phyloP scores from a whole-genome alignment of 2,329 filamentous ascomycete species.

The Colletotrichum truncatum region DNA sequence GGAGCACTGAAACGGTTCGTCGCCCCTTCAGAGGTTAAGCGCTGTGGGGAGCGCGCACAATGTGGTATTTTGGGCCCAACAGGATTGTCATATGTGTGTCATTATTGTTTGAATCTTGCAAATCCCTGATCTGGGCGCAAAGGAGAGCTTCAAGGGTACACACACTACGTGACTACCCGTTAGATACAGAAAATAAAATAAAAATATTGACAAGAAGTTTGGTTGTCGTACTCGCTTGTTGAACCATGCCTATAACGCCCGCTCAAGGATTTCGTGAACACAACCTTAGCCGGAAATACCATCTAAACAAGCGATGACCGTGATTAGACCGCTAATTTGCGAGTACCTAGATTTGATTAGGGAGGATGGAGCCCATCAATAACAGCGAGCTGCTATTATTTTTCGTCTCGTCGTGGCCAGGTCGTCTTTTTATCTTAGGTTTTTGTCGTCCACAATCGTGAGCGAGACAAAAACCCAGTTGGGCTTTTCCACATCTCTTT shows the following conservation, averaged over 20 bases:
- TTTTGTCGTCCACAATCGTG: too few species aligned
- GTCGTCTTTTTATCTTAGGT: neutral
- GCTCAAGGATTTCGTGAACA: neutral
- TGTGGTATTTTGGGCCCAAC: neutral
- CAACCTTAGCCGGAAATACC: neutral
- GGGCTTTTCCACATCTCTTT: neutral
- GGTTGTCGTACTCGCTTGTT: neutral
- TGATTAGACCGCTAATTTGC: neutral
- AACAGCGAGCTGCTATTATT: neutral
- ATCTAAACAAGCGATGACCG: neutral
- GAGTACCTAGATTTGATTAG: neutral
- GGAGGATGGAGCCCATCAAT: neutral
- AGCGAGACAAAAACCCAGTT: too few species aligned
- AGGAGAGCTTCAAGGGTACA: neutral
- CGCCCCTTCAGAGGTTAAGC: neutral
- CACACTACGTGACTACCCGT: neutral
- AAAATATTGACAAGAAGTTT: too few species aligned
- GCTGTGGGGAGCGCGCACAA: constrained; percentile 9
- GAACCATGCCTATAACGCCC: constrained; percentile 8
- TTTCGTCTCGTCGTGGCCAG: neutral
- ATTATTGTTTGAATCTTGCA: constrained; percentile 22
- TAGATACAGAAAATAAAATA: too few species aligned
- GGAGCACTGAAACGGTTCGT: constrained; percentile 16
- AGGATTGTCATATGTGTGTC: constrained; percentile 23
- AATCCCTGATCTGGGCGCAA: neutral